A percentile compares a stretch with the other conserved stretches of the same genome.
phyloP scores from a whole-genome alignment of 306 rosid genomes.

The Cyamopsis tetragonoloba region DNA sequence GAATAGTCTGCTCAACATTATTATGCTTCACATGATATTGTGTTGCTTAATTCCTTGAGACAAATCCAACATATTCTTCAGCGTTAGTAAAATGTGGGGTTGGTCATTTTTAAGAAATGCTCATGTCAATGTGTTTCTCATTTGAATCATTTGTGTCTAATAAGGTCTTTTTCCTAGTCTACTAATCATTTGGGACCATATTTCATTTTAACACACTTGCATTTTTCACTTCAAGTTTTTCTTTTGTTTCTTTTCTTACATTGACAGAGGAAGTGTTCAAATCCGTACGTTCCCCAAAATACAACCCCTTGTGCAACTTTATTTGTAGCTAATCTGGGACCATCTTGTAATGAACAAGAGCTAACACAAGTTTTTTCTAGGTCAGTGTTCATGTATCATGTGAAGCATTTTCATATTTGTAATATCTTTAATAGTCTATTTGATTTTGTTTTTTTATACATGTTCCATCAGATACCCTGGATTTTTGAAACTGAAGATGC shows the following conservation, averaged over 20 bases:
- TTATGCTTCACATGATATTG: background rate
- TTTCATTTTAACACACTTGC: background rate
- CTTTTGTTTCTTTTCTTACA: background rate
- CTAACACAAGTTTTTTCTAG: slow-evolving; percentile 78
- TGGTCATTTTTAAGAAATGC: background rate
- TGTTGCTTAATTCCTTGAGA: background rate
- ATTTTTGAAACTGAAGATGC: slow-evolving; percentile 88
- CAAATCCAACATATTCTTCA: background rate
- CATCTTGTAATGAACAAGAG: slow-evolving; percentile 83
- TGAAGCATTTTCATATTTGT: slow-evolving; percentile 1
- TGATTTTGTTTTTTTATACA: background rate
- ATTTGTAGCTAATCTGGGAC: slow-evolving; percentile 90
- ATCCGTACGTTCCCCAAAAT: slow-evolving; percentile 46
- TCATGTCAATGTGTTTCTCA: background rate
- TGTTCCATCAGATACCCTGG: slow-evolving; percentile 67
- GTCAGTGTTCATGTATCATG: slow-evolving; percentile 30
- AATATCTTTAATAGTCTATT: background rate
- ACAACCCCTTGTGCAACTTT: slow-evolving; percentile 75
- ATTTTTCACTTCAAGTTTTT: background rate
- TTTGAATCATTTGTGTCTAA: background rate
- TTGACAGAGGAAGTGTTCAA: slow-evolving; percentile 42
- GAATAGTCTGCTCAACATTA: slow-evolving; percentile 3
- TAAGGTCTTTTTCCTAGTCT: background rate
- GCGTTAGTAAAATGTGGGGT: background rate
- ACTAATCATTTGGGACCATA: background rate